Evolutionary conservation across 116 monocot species (phyloP).

Genomic region (Iris pallida): DNA sequence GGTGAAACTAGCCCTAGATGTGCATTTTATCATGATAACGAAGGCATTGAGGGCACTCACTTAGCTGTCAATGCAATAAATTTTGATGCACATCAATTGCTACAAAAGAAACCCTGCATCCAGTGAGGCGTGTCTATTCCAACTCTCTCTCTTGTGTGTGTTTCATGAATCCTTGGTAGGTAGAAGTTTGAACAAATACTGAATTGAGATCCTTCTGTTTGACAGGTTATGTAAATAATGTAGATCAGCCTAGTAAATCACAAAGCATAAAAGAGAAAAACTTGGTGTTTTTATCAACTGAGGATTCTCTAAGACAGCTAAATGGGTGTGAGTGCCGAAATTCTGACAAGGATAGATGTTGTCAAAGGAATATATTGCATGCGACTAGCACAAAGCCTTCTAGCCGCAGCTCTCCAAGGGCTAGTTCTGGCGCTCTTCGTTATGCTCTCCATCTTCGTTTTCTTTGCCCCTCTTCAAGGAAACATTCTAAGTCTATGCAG

Average conservation of each 20-base stretch:
- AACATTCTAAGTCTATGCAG: conserved; percentile 45
- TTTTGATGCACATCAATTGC: background rate
- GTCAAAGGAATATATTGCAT: conserved; percentile 3
- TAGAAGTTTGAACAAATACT: background rate
- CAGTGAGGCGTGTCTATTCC: no score
- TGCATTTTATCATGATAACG: no score
- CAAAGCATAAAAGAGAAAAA: conserved; percentile 3
- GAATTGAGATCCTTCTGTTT: conserved; percentile 13
- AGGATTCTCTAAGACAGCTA: conserved; percentile 3
- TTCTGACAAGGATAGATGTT: background rate
- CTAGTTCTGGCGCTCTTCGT: conserved; percentile 48
- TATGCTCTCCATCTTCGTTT: conserved; percentile 93
- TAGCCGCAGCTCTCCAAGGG: conserved; percentile 24
- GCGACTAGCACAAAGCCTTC: conserved; percentile 12
- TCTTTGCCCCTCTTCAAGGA: conserved; percentile 51
- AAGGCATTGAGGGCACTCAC: no score
- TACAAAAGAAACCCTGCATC: background rate
- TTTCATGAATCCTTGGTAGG: no score
- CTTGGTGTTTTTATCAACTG: conserved; percentile 13
- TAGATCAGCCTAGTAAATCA: background rate
- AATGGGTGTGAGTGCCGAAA: conserved; percentile 12
- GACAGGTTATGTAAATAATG: conserved; percentile 17
- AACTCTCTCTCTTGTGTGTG: no score
- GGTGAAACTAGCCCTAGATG: no score
- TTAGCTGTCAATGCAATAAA: no score